Evolutionary conservation across 2,329 filamentous ascomycete species (phyloP).

Genomic region (Microcyclosporella mali): DNA sequence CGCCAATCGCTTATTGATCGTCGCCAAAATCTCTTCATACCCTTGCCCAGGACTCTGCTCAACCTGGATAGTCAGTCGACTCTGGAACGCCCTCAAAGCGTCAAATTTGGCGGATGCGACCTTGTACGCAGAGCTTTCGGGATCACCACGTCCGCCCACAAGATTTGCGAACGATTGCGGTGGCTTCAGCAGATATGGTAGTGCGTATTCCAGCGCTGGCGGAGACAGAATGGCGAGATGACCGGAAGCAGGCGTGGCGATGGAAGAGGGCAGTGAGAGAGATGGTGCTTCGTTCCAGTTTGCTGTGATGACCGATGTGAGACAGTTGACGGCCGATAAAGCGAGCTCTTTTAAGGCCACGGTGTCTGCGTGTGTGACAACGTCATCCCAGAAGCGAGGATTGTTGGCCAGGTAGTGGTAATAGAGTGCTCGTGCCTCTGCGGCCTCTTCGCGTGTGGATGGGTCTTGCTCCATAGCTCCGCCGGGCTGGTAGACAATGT

Average conservation of each 20-base stretch:
- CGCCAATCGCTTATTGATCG: conserved; percentile 37
- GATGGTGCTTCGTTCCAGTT: conserved; percentile 41
- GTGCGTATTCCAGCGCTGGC: conserved; percentile 43
- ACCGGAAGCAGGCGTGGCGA: conserved; percentile 36
- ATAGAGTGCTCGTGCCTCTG: conserved; percentile 51
- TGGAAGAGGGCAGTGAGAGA: conserved; percentile 35
- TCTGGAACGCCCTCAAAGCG: conserved; percentile 46
- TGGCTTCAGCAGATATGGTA: conserved; percentile 53
- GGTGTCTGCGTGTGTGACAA: conserved; percentile 50
- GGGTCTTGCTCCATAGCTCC: conserved; percentile 16
- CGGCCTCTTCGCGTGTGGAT: conserved; percentile 42
- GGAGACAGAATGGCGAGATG: conserved; percentile 49
- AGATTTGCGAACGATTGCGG: conserved; percentile 52
- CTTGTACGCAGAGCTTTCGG: conserved; percentile 52
- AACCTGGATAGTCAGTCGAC: conserved; percentile 36
- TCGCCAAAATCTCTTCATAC: conserved; percentile 36
- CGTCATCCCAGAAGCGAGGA: conserved; percentile 46
- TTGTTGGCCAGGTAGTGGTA: conserved; percentile 49
- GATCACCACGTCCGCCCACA: conserved; percentile 52
- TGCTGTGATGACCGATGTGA: conserved; percentile 49
- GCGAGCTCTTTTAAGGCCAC: conserved; percentile 53
- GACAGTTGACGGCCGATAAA: conserved; percentile 48
- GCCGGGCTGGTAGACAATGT: conserved; percentile 27
- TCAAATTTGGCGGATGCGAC: conserved; percentile 55
- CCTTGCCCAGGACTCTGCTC: conserved; percentile 27